Conservation (phyloP, 1,139 yeast species). For the Spencermartinsiella ligniputridi region DNA sequence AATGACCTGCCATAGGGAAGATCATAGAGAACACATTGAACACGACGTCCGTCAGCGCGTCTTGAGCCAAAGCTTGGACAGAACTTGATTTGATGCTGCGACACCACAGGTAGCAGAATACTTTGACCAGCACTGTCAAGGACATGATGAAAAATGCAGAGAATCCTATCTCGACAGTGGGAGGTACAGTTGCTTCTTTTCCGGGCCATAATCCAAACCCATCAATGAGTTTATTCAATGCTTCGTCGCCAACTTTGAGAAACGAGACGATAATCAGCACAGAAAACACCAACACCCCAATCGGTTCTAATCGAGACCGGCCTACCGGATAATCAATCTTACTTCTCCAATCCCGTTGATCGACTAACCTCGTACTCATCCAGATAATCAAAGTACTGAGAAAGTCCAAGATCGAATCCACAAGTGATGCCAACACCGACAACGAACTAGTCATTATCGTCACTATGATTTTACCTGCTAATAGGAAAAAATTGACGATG, state of each 20-base stretch:
- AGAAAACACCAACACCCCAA: conserved; percentile 72
- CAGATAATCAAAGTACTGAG: conserved; percentile 70
- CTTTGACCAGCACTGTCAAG: conserved; percentile 55
- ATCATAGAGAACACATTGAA: conserved; percentile 66
- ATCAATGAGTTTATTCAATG: conserved; percentile 36
- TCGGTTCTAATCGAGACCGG: conserved; percentile 66
- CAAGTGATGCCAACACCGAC: conserved; percentile 72
- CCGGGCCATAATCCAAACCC: conserved; percentile 12
- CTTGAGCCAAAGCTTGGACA: conserved; percentile 76
- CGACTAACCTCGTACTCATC: conserved; percentile 56
- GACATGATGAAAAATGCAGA: conserved; percentile 60
- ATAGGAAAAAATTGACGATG: conserved; percentile 52
- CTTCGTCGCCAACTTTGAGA: conserved; percentile 66
- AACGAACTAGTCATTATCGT: conserved; percentile 62
- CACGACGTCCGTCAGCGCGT: conserved; percentile 72
- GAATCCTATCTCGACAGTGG: conserved; percentile 46
- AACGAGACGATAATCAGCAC: conserved; percentile 68
- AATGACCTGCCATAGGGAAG: conserved; percentile 61
- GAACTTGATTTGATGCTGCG: conserved; percentile 59
- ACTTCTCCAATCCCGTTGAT: conserved; percentile 49
- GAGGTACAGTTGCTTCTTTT: conserved; percentile 25
- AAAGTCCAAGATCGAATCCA: conserved; percentile 71
- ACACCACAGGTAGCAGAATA: conserved; percentile 65
- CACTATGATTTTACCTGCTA: conserved; percentile 61
- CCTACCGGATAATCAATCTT: conserved; percentile 58